phyloP scores from a whole-genome alignment of 2,329 filamentous ascomycete genomes.

The Epichloe bromicola region DNA sequence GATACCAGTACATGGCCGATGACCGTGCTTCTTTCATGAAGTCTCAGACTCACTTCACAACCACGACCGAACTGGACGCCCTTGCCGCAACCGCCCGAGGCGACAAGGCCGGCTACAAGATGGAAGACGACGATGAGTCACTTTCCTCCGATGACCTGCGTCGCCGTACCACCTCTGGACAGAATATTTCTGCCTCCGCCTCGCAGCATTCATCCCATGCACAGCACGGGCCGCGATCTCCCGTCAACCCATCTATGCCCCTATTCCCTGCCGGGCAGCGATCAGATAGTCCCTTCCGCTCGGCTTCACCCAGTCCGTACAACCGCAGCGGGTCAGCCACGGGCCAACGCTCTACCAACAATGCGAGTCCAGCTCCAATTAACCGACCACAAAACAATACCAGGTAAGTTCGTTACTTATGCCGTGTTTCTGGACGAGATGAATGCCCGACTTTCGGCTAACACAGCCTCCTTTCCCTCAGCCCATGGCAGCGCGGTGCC shows the following conservation, averaged over 20 bases:
- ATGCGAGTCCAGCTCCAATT: constrained; percentile 19
- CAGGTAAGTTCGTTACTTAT: constrained; percentile 17
- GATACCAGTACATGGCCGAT: constrained; percentile 93
- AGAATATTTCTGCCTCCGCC: constrained; percentile 13
- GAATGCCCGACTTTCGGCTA: constrained; percentile 6
- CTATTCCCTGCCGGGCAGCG: constrained; percentile 27
- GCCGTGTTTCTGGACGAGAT: no score
- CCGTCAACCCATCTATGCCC: constrained; percentile 29
- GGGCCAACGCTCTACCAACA: constrained; percentile 18
- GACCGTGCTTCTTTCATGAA: constrained; percentile 97
- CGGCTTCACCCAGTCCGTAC: constrained; percentile 23
- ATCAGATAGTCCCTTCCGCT: constrained; percentile 23
- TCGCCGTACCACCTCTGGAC: constrained; percentile 19
- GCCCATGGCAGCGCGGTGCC: constrained; percentile 33
- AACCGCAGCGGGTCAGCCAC: constrained; percentile 8
- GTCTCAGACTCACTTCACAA: constrained; percentile 67
- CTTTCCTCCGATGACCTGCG: constrained; percentile 26
- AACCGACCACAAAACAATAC: constrained; percentile 26
- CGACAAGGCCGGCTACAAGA: constrained; percentile 47
- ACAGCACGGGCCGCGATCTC: constrained; percentile 16
- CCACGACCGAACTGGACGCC: constrained; percentile 78
- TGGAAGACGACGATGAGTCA: constrained; percentile 30
- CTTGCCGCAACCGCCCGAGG: constrained; percentile 80
- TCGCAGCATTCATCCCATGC: constrained; percentile 19
- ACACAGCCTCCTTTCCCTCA: constrained; percentile 9